Evolutionary conservation across 495 filamentous ascomycete species (phyloP), one percentile per base, ranked within the genome.

Genomic region (Penicillium flavigenum): DNA sequence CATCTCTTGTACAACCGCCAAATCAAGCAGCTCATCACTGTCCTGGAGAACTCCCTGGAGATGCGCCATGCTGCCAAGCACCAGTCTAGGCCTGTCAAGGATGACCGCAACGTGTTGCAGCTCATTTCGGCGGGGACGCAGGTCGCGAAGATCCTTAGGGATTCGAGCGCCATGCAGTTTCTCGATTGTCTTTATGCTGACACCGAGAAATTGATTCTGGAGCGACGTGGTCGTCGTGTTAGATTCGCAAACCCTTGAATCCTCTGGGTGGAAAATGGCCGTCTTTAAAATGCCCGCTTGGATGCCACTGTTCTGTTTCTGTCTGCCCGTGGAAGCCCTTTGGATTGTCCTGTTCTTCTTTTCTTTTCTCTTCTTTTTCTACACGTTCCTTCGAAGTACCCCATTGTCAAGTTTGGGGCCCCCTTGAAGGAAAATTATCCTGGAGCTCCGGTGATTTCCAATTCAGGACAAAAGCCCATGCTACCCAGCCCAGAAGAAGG

Each of bases 41-140:
- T 92, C 27, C 72, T 93, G 69, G 88, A 91, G 64, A 91, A 91
- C 64, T 90, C 88, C 54, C 73, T 91, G 72, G 89, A 92, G 75
- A 90, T 91, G 88, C 83, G 89, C 56, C 89, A 92, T 66, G 85
- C 86, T 62, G 88, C 88, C 44, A 90, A 90, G 77, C 87, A 92
- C 72, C 88, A 91, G 69, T 87, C 84, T 47, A 81, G 90, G 44
- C 89, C 90, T 17, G 76, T 91, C 57, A 95, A 95, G 82, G 90
- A 95, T 77, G 90, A 95, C 71, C 82, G 90, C 61, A 92, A 92
- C 68, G 88, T 95, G 55, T 79, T 95, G 36, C 90, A 95, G 74
- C 79, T 93, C 26, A 88, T 95, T 54, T 90, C 87, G 47, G 89
- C 90, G 36, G 90, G 90, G 24, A 88, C 88, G 49, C 90, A 95